phyloP scores from a whole-genome alignment of 2,329 filamentous ascomycete genomes.

The Waltergamsia citrina region DNA sequence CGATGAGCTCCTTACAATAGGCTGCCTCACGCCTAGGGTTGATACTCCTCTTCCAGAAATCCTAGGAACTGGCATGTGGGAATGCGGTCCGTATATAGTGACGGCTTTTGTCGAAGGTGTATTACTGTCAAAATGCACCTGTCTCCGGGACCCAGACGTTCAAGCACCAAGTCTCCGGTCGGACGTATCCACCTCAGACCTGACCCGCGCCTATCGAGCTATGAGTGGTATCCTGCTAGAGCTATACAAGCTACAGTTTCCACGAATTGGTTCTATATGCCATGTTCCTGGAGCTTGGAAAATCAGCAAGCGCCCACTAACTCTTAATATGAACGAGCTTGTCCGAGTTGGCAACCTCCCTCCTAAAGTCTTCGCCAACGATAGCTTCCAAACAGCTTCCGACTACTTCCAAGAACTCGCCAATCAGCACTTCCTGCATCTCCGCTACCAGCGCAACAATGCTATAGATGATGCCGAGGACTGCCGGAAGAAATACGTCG shows the following conservation, averaged over 20 bases:
- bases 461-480: constrained; percentile 24
- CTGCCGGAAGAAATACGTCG: constrained; percentile 30
- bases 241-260: not conserved
- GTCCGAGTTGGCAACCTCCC: constrained; percentile 2
- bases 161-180: too few relatives aligned
- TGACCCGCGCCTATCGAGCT: too few relatives aligned
- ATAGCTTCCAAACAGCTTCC: not conserved
- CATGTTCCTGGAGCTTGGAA: not conserved
- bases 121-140: too few relatives aligned
- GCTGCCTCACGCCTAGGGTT: too few relatives aligned
- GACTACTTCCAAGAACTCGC: constrained; percentile 27
- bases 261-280: constrained; percentile 1
- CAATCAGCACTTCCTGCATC: constrained; percentile 27
- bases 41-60: too few relatives aligned
- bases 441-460: constrained; percentile 30
- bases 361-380: not conserved
- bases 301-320: not conserved
- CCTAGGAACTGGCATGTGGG: too few relatives aligned
- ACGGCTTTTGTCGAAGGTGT: too few relatives aligned
- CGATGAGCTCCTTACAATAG: too few relatives aligned
- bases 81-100: too few relatives aligned
- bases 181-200: too few relatives aligned
- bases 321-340: constrained; percentile 3
- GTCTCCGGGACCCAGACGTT: too few relatives aligned
- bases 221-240: too few relatives aligned